Evolutionary conservation across 2,329 filamentous ascomycete genomes (phyloP).

Genomic region (Xylaria sp.): DNA sequence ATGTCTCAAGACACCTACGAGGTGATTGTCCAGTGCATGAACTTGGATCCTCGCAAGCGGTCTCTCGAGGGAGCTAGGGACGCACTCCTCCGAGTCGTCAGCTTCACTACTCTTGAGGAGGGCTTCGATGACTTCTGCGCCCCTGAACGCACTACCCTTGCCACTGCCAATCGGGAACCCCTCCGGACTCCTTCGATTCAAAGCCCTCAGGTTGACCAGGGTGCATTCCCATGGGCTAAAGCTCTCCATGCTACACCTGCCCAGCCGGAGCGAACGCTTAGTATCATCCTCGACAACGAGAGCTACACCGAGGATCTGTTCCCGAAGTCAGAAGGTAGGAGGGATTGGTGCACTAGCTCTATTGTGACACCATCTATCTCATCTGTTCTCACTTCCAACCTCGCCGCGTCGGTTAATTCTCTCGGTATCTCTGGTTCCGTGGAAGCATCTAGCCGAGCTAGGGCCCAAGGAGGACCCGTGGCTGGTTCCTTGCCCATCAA

Average conservation of each 20-base stretch:
- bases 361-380: slow-evolving; percentile 83
- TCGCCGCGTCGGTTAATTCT: slow-evolving; percentile 84
- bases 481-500: slow-evolving; percentile 81
- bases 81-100: slow-evolving; percentile 81
- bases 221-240: slow-evolving; percentile 95
- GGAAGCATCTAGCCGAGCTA: slow-evolving; percentile 56
- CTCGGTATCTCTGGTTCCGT: slow-evolving; percentile 65
- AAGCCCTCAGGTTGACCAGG: slow-evolving; percentile 81
- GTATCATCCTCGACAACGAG: slow-evolving; percentile 83
- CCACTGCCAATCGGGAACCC: slow-evolving; percentile 91
- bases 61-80: slow-evolving; percentile 82
- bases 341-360: slow-evolving; percentile 83
- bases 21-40: slow-evolving; percentile 90
- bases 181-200: slow-evolving; percentile 95
- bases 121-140: slow-evolving; percentile 92
- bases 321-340: slow-evolving; percentile 76
- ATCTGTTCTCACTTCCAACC: slow-evolving; percentile 84
- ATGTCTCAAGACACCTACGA: slow-evolving; percentile 99
- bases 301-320: slow-evolving; percentile 88
- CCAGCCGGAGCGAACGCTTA: slow-evolving; percentile 81
- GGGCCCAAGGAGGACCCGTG: slow-evolving; percentile 66
- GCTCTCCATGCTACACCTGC: slow-evolving; percentile 81
- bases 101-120: slow-evolving; percentile 95
- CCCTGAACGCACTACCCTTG: slow-evolving; percentile 78
- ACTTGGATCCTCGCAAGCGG: slow-evolving; percentile 88